These are phyloP conservation scores for Hyphopichia buzzinii DNA, from an alignment of 1,139 yeast species.

Conservation along the genomic window DNA sequence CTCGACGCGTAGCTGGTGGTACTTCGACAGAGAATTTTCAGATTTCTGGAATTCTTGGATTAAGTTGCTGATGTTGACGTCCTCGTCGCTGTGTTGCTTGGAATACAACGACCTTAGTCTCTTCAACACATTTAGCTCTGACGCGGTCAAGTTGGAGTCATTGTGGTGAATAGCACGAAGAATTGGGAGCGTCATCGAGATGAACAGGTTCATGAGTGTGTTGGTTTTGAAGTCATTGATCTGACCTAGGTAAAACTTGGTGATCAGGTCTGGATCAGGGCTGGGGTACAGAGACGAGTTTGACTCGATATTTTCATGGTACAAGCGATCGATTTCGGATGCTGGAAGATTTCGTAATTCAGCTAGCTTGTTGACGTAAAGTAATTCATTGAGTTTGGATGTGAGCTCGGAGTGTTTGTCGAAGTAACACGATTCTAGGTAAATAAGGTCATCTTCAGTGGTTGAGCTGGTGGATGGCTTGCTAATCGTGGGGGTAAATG, in stretches of 20 bases:
- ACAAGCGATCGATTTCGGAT: slow-evolving; percentile 13
- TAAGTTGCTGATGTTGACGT: slow-evolving; percentile 15
- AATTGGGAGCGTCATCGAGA: slow-evolving; percentile 29
- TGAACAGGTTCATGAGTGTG: slow-evolving; percentile 21
- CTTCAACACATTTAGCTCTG: slow-evolving; percentile 28
- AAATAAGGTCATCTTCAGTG: slow-evolving; percentile 2
- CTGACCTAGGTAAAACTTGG: slow-evolving; percentile 18
- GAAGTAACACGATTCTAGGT: slow-evolving; percentile 23
- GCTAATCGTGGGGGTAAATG: background rate
- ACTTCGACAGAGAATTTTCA: slow-evolving; percentile 7
- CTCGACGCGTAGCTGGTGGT: slow-evolving; percentile 5
- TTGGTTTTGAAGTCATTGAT: slow-evolving; percentile 24
- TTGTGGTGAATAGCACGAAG: slow-evolving; percentile 33
- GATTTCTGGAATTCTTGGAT: slow-evolving; percentile 14
- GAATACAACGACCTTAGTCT: slow-evolving; percentile 22
- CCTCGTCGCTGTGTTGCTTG: slow-evolving; percentile 9
- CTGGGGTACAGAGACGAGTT: slow-evolving; percentile 11
- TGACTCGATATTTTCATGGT: slow-evolving; percentile 9
- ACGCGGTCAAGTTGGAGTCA: slow-evolving; percentile 23
- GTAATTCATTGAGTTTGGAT: slow-evolving; percentile 25
- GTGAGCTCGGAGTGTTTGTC: slow-evolving; percentile 19
- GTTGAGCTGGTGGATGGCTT: background rate
- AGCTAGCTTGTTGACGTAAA: slow-evolving; percentile 26
- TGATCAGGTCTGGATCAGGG: slow-evolving; percentile 19
- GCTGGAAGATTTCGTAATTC: slow-evolving; percentile 14